Evolutionary conservation across 2,329 filamentous ascomycete species (phyloP), one percentile per base, ranked within the genome.

Genomic region (Sarocladiaceae sp.): DNA sequence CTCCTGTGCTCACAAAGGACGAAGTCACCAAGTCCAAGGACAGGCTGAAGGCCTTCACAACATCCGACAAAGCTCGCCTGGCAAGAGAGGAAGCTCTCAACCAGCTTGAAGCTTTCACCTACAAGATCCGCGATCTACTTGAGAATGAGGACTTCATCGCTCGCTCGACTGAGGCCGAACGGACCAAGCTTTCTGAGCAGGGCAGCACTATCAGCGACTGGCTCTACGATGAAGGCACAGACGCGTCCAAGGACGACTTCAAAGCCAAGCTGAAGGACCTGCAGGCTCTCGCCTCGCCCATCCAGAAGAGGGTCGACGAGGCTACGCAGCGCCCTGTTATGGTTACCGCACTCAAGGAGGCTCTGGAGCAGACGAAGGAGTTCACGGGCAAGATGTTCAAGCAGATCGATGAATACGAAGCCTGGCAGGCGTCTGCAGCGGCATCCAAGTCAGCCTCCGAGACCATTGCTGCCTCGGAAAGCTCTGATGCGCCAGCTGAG

Each of bases 51-150:
- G 86, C 90, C 4, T 97, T 99, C 61, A 90, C 95, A 59, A 77
- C 81, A 23, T 96, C 93, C 2, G 94, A 99, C 69, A 82, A 80
- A 59, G 83, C 87, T 25, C 87, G 92, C 49, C 72, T 84, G 31
- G 75, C 84, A 53, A 84, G 92, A 28, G 92, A 97, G 66, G 93
- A 97, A 66, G 83, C 89, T 1, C 75, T 97, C 53, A 99, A 97
- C 71, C 87, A 88, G 58, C 82, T 99, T n/a, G 94, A 99, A 70
- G 86, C 81, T 12, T 97, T 88, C 69, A 96, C 93, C 13, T 99
- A 99, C 76, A 87, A 84, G 62, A 82, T 88, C 25, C 86, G 91
- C 23, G 91, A 97, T 66, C 78, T 96, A 40, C 76, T 97, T 2
- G 86, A 90, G 37, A 86, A 87, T 55, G 84, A 89, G 46, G 76